Base-by-base conservation (phyloP, 371 early-diverging fungal genomes). In the Synchytrium microbalum region DNA sequence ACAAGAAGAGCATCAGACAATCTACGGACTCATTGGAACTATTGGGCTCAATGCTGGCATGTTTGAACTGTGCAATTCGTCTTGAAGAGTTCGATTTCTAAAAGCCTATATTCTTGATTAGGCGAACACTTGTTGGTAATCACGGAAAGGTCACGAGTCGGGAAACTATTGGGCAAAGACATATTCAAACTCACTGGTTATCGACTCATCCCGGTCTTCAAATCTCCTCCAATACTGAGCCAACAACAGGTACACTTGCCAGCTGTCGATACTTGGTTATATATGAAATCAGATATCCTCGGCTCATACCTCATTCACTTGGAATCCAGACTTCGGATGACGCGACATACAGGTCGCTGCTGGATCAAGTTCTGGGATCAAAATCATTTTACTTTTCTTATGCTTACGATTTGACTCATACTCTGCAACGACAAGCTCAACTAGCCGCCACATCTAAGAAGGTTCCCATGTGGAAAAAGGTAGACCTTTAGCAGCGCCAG, bases 121-220 rank as follows among this genome's bases (percentile, higher is more conserved):
- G 93, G 95, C 25, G 86, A 88, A 60, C 88, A 92, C 63, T 74
- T 96, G 69, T 79, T 96, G 51, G 84, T 91, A 32, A 87, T 94
- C 53, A 93, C 92, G 2, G 85, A 84, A 24, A 83, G 92, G 55
- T 80, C 78, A 59, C 75, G 75, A 53, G 77, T 89, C 16, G 93
- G 93, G 2, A 58, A 68, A 13, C 68, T 79, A 62, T 72, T 72
- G 8, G 82, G 80, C 19, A 78, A 88, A 38, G 83, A 86, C 32
- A 82, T 95, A 26, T 95, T 85, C 76, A 78, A 79, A 30, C 78
- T 92, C 23, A 82, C 85, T 16, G 79, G 81, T n/a, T 86, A 88
- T 69, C 78, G 78, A 66, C 78, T 95, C 30, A 69, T 91, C 30
- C 88, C 92, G 13, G 76, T 90, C 19, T 81, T 84, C 2, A 58